Base-by-base conservation (phyloP, 192 early-diverging fungal genomes). In the Gonapodya prolifera region DNA sequence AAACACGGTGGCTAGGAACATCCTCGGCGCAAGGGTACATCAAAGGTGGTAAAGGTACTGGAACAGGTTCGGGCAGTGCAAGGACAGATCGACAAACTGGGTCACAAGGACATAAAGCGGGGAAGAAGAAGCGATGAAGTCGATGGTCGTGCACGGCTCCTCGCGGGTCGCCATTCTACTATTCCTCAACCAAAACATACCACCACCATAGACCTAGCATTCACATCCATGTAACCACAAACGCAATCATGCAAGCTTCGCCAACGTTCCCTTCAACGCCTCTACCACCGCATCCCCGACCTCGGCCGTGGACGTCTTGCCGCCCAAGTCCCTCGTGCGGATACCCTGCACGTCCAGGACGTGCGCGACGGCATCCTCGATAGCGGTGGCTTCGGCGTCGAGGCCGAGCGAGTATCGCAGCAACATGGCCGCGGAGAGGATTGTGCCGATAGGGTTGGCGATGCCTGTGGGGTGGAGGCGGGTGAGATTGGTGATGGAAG, bases 381-480 rank as follows among this genome's bases (percentile, higher is more conserved):
- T 80, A 17, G 94, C 93, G 77, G 90, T 88, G 75, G 96, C 96
- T 83, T 99, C 96, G 76, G 85, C 83, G 79, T 94, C 92, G 83
- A 97, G 83, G 79, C 90, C 91, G 79, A 99, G 87, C 35, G 96
- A 98, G 87, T 98, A 99, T 76, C 92, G 90, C 79, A 99, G 86
- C 83, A 99, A 84, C 89, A 99, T 89, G 31, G 98, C 96, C 33
- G 88, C 92, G 80, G 91, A 92, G 77, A 99, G 92, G 80, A 99
- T 99, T 69, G 96, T 98, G 45, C 95, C 98, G 35, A 99, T 91
- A 30, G 98, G 98, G 85, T 99, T 99, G 70, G 95, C 95, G 79
- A 96, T 91, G 61, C 92, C 86, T 87, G 69, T 34, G n/a, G n/a
- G n/a, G n/a, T n/a, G n/a, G n/a, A n/a, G n/a, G n/a, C n/a, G n/a